These are phyloP conservation scores for Vaccinium macrocarpon DNA, from an alignment of 148 eudicot species.

Conservation along the genomic window DNA sequence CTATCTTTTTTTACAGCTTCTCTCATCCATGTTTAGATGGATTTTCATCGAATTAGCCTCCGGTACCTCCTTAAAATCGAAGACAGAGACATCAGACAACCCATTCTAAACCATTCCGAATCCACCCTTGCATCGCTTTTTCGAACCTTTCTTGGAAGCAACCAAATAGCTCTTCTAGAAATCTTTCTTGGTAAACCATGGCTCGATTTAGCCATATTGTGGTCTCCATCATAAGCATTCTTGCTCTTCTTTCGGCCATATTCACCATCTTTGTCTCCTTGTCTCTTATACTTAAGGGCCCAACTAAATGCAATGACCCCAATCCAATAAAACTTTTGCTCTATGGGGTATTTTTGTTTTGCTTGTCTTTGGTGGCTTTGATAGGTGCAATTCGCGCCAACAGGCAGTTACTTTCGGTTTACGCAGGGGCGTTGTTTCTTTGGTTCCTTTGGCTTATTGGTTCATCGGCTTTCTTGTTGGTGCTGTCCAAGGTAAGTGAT, in stretches of 20 bases:
- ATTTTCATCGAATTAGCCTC: neutral
- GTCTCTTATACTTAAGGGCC: neutral
- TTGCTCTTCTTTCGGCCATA: neutral
- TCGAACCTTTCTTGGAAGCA: neutral
- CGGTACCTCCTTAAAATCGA: neutral
- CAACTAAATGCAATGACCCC: neutral
- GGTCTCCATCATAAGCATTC: neutral
- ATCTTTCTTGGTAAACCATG: neutral
- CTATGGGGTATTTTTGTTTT: neutral
- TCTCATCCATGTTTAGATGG: neutral
- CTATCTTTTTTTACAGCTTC: neutral
- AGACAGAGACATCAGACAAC: neutral
- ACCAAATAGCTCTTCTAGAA: neutral
- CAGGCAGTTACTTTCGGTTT: neutral
- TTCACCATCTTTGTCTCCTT: neutral
- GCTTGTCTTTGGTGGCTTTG: neutral
- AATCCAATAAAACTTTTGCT: neutral
- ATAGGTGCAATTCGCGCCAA: neutral
- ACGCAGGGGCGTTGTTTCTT: neutral
- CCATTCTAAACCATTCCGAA: neutral
- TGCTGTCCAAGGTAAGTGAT: neutral
- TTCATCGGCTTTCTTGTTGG: neutral
- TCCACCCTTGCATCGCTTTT: neutral
- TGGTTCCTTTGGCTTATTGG: neutral
- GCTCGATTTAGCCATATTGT: constrained; percentile 1